Evolutionary conservation across 75 land plant genomes (phyloP), one percentile per base, ranked within the genome.

Genomic region (Isoetes taiwanensis): DNA sequence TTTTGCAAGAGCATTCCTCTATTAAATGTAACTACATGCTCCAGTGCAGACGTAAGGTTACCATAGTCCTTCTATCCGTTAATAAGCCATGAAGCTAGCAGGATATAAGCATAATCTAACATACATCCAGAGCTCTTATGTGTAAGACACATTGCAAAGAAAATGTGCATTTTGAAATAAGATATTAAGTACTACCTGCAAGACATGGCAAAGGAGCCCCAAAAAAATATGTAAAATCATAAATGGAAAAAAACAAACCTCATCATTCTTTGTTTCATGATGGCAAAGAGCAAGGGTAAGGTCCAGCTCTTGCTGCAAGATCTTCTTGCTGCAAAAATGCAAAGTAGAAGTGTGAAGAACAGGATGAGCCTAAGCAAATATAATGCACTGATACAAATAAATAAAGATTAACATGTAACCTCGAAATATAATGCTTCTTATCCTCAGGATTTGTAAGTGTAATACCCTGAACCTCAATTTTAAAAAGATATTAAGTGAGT

Each of bases 231-330:
- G n/a, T n/a, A 37, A 37, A 37, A 37, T 14, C 14, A 37, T 14
- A 37, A 37, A 37, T 10, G 14, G 12, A 10, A 14, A 9, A 14
- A 37, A 14, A 37, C 14, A 14, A 9, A 79, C 82, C 89, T 85
- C 98, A 35, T 56, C 75, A 46, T 72, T 83, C 66, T 78, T 86
- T 62, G 76, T 80, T 58, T 91, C 98, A 48, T 84, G 81, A 41
- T 84, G 83, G 58, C 80, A 80, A 29, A 74, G 80, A 19, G 98
- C 96, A 64, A 91, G 79, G 16, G 73, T 84, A 23, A 65, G 60
- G 37, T 91, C 90, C 58, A 88, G 73, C 60, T 87, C 98, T 64
- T 91, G 85, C 67, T 81, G 96, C 41, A 84, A 57, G 57, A 69
- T 41, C 39, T 75, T 89, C 73, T 90, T 89, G 83, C 41, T 52